Evolutionary conservation across 352 stramenopile species (phyloP), one percentile per base, ranked within the genome.

Genomic region (Phytophthora niederhauseri): DNA sequence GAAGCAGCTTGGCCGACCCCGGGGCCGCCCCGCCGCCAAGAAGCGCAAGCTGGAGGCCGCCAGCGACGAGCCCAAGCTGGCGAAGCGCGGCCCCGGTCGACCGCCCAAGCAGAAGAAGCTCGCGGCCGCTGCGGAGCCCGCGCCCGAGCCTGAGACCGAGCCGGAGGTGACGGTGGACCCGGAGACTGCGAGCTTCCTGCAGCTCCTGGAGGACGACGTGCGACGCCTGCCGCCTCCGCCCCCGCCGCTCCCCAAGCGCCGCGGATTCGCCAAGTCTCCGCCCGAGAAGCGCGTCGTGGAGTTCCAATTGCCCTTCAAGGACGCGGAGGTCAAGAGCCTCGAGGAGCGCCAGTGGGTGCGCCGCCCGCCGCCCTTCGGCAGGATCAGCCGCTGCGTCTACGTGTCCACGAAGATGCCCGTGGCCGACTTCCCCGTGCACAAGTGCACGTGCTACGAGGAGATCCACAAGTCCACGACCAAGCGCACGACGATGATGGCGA

Each of bases 381-480:
- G 82, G 57, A 92, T 91, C 58, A 75, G 51, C 67, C 90, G 90
- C 65, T 92, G 85, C 48, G 83, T 95, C 38, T 90, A 92, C 60
- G 68, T 93, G 19, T 86, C 80, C n/a, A 86, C 76, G 15, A 85
- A 72, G 22, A 73, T 87, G 51, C 83, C 85, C 6, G 60, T 77
- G 17, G 82, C 80, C 0, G 78, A 85, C 56, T 65, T 90, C 36
- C 79, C 81, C 3, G 81, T 92, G 54, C 86, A 91, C 68, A 92
- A 92, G 45, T 95, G 87, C 72, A 83, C 89, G 59, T 95, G 87
- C 65, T 88, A 70, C 54, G 72, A 81, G 28, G 80, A 84, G 22
- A 85, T 68, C 2, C 57, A 79, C 31, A 83, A 82, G 45, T 82
- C 66, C 22, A 84, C 78, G 64, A 80, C 79, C 24, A 85, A 85